Base-by-base conservation (phyloP, 345 rosid genomes). In the Pistacia integerrima region DNA sequence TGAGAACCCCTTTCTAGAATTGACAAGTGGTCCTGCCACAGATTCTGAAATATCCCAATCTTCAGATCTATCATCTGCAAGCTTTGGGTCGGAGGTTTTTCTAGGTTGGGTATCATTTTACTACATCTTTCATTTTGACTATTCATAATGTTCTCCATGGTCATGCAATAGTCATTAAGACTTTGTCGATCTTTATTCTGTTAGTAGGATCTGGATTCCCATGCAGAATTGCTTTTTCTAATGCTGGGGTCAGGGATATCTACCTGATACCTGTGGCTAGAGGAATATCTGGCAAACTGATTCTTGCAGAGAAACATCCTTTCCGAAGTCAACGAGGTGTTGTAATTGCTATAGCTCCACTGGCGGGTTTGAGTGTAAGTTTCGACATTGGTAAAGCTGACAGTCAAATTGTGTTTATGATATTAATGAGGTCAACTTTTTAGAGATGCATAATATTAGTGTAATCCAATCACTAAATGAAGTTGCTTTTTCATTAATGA, bases 281-380 rank as follows among this genome's bases (percentile, higher is more conserved):
- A 11, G 90, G 88, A 56, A 64, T 65, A 64, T 81, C 81, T 84
- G 96, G 96, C 16, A 87, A 84, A 78, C 75, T 88, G 77, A 84
- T 91, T 80, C 91, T 89, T 67, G 88, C 81, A 8, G 89, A 91
- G 87, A 91, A 89, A 71, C 93, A 91, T 80, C 92, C 96, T 61
- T 88, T 88, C 73, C 84, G 85, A 63, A 84, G 85, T 81, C 92
- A 82, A 71, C 76, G 78, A 25, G 92, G 92, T 18, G 73, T 87
- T 38, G 90, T 88, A 48, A 85, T 89, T 63, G 96, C 89, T 10
- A 87, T 85, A 63, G 88, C 93, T 81, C 92, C 90, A 52, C 73
- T 91, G 77, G 88, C 92, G 4, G 92, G 90, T 36, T 74, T 84
- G 66, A 81, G 77, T 79, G 93, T 87, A 78, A 87, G 88, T 83